Percentiles rank a stretch among this genome's conserved stretches.
phyloP scores from a whole-genome alignment of 257 asterid species.

The Forsythia suspensa region DNA sequence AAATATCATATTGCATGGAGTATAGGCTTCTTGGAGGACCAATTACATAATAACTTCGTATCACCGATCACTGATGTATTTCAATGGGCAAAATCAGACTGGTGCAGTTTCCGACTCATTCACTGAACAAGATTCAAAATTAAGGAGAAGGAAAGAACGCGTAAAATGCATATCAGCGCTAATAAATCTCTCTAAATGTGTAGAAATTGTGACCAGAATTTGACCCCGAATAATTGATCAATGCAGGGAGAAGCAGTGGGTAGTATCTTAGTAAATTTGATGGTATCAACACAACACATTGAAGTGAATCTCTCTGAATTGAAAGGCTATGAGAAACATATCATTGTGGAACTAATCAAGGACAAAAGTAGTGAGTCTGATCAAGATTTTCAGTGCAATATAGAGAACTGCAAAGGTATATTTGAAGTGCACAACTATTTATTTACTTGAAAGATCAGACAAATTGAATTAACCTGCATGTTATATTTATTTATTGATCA shows the following conservation, averaged over 20 bases:
- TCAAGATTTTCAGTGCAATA: slow-evolving; percentile 20
- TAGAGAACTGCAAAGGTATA: slow-evolving; percentile 58
- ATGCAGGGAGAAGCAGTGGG: slow-evolving; percentile 75
- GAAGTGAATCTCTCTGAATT: slow-evolving; percentile 78
- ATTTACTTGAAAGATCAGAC: slow-evolving; percentile 10
- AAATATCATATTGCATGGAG: background rate
- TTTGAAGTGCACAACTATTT: background rate
- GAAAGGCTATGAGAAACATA: slow-evolving; percentile 78
- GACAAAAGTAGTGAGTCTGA: slow-evolving; percentile 35
- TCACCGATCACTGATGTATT: background rate
- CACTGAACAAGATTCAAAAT: background rate
- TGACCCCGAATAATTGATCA: slow-evolving; percentile 13
- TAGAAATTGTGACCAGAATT: background rate
- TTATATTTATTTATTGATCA: slow-evolving; percentile 14
- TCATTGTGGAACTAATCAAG: slow-evolving; percentile 69
- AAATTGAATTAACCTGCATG: slow-evolving; percentile 24
- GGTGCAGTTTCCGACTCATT: no score
- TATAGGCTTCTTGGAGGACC: background rate
- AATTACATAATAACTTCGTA: background rate
- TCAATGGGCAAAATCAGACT: background rate
- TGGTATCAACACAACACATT: slow-evolving; percentile 58
- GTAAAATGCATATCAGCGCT: slow-evolving; percentile 14
- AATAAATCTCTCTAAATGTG: slow-evolving; percentile 2
- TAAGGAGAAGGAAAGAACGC: slow-evolving; percentile 17
- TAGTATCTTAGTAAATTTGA: slow-evolving; percentile 62